A percentile compares a stretch with the other conserved stretches of the same genome.
These are phyloP conservation scores for Chytriomyces hyalinus DNA, from an alignment of 192 early-diverging fungal species.

Conservation along the genomic window DNA sequence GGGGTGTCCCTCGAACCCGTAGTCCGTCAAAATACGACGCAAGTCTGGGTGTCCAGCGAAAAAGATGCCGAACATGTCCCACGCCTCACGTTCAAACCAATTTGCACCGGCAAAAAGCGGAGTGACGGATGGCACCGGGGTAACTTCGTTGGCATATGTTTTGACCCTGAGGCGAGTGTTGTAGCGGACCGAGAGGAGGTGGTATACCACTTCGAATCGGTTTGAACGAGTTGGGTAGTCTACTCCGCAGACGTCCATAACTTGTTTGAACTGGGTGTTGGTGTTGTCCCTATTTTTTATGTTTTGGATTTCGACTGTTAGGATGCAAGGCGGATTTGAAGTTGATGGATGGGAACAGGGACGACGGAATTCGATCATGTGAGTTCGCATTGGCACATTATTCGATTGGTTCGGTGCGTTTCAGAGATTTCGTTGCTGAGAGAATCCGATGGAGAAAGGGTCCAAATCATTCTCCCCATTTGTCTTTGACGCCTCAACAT, in stretches of 20 bases:
- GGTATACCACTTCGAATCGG: constrained; percentile 97
- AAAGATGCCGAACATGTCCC: constrained; percentile 98
- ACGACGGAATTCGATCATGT: too few relatives aligned
- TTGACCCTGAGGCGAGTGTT: constrained; percentile 96
- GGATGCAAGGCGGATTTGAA: not conserved
- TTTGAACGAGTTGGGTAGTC: constrained; percentile 91
- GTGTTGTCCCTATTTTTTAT: constrained; percentile 76
- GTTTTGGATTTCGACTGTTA: not conserved
- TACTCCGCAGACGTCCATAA: constrained; percentile 85
- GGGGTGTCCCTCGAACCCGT: constrained; percentile 92
- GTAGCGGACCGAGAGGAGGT: constrained; percentile 82
- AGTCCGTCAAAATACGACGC: constrained; percentile 92
- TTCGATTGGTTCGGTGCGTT: too few relatives aligned
- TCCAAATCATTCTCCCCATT: too few relatives aligned
- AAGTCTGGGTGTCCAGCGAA: constrained; percentile 96
- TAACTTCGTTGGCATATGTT: constrained; percentile 91
- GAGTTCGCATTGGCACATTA: too few relatives aligned
- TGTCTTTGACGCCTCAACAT: too few relatives aligned
- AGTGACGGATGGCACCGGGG: constrained; percentile 87
- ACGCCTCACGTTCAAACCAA: constrained; percentile 98
- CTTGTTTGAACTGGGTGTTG: constrained; percentile 89
- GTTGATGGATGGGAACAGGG: not conserved
- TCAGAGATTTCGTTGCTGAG: too few relatives aligned
- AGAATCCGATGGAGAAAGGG: too few relatives aligned
- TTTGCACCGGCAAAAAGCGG: constrained; percentile 83